Evolutionary conservation across 2,329 filamentous ascomycete genomes (phyloP), one percentile per base, ranked within the genome.

Genomic region (Raffaelea albimanens): DNA sequence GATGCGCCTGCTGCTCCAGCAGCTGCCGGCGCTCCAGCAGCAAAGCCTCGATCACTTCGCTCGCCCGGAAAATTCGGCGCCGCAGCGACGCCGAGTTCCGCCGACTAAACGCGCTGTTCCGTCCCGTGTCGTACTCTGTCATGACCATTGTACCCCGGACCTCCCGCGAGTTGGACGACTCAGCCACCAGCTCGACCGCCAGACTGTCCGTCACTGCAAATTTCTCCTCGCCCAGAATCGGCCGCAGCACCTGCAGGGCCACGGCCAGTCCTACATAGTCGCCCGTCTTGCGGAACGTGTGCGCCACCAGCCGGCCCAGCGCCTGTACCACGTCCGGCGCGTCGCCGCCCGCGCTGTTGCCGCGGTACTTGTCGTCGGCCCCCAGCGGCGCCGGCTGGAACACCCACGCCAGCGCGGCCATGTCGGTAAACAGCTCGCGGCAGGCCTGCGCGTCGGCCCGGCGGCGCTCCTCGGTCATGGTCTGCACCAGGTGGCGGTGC

Each of bases 211-310:
- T 51, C 25, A 63, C 55, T 38, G 50, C 45, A 54, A 61, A 64
- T 22, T 42, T 45, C 44, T 36, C 22, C 33, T 43, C 52, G 43
- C 64, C 53, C 22, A 65, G 51, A 39, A 57, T 51, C 38, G 47
- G 53, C 7, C 25, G 7, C 53, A 65, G 58, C 5, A 57, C 54
- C 22, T 54, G 56, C 48, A 67, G 61, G 1, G 67, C 62, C 59
- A 73, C 68, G 50, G 73, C 62, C 52, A 72, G 65, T 52, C 72
- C 72, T 2, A 70, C 65, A 52, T 69, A 67, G 49, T 62, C 65
- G 57, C 69, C 70, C 33, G 71, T 63, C 50, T 71, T 63, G 45
- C 67, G 62, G 46, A 75, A 61, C 1, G 67, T 56, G 56, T 64
- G 63, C 25, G 65, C 52, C 40, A 65, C 54, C 5, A 61, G 55